phyloP scores from a whole-genome alignment of 371 early-diverging fungal genomes.

The Mortierella polycephala region DNA sequence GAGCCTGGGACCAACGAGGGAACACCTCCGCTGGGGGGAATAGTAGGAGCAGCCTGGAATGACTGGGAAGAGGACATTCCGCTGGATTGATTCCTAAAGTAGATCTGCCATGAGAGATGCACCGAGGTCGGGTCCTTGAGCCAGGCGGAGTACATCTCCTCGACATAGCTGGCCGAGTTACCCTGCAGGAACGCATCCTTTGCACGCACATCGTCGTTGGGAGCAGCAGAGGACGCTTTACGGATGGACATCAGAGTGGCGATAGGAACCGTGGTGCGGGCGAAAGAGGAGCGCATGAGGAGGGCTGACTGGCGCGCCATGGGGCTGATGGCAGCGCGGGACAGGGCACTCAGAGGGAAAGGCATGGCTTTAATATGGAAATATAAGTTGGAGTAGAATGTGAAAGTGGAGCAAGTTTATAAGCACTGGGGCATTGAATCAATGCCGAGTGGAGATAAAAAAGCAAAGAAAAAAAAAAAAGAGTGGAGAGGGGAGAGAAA shows the following conservation, averaged over 20 bases:
- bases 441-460: not conserved
- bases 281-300: conserved; percentile 37
- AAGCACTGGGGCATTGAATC: not conserved
- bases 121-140: conserved; percentile 90
- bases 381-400: conserved; percentile 5
- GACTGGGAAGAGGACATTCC: conserved; percentile 79
- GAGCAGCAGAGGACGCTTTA: conserved; percentile 21
- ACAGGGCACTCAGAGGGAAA: conserved; percentile 31
- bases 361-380: conserved; percentile 25
- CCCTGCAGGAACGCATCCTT: conserved; percentile 82
- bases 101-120: conserved; percentile 96
- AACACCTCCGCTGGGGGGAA: conserved; percentile 78
- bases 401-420: not conserved
- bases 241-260: conserved; percentile 38
- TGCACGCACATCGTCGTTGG: conserved; percentile 31
- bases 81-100: conserved; percentile 90
- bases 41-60: conserved; percentile 84
- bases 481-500: conserved; percentile 4
- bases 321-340: conserved; percentile 26
- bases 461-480: not conserved
- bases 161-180: conserved; percentile 86
- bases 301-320: conserved; percentile 33
- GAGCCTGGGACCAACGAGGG: conserved; percentile 65
- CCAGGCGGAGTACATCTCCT: conserved; percentile 97
- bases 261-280: conserved; percentile 30